phyloP scores from a whole-genome alignment of 208 protist species.

The Leishmania guyanensis region DNA sequence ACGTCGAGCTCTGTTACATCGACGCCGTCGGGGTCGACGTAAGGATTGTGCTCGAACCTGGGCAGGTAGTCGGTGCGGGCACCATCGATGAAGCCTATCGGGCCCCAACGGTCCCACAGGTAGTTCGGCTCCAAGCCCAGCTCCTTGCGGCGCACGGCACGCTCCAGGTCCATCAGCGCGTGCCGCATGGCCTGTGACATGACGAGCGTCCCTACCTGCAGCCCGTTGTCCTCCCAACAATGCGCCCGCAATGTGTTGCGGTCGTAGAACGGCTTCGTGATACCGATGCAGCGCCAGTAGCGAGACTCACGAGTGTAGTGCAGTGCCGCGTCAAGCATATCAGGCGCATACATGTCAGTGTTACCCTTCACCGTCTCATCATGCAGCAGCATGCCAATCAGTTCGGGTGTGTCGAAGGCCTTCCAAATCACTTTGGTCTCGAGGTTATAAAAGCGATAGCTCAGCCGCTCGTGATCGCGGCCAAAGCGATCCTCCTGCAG shows the following conservation, averaged over 20 bases:
- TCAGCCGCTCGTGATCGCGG: constrained; percentile 54
- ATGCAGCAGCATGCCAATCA: constrained; percentile 84
- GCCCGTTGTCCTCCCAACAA: constrained; percentile 87
- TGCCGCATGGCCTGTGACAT: constrained; percentile 90
- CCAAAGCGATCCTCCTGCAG: constrained; percentile 38
- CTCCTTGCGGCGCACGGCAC: constrained; percentile 81
- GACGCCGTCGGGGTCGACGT: constrained; percentile 90
- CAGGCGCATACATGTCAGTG: constrained; percentile 60
- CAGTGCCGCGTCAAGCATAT: constrained; percentile 75
- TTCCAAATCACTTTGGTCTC: constrained; percentile 90
- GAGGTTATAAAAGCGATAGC: constrained; percentile 84
- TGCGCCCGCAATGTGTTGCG: constrained; percentile 81
- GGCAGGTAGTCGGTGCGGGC: constrained; percentile 80
- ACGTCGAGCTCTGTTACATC: constrained; percentile 90
- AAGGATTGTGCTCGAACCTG: constrained; percentile 87
- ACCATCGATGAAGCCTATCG: constrained; percentile 91
- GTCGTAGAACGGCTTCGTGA: constrained; percentile 91
- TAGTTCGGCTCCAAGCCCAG: constrained; percentile 86
- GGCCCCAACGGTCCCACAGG: constrained; percentile 90
- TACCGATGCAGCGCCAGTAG: constrained; percentile 92
- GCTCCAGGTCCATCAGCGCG: constrained; percentile 90
- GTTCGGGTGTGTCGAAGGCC: constrained; percentile 88
- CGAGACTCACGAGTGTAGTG: constrained; percentile 83
- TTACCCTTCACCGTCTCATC: constrained; percentile 87
- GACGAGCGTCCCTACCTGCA: constrained; percentile 82